Percentiles rank a stretch among this genome's conserved stretches.
These are phyloP conservation scores for Xylaria venustula DNA, from an alignment of 495 filamentous ascomycete species.

Conservation along the genomic window DNA sequence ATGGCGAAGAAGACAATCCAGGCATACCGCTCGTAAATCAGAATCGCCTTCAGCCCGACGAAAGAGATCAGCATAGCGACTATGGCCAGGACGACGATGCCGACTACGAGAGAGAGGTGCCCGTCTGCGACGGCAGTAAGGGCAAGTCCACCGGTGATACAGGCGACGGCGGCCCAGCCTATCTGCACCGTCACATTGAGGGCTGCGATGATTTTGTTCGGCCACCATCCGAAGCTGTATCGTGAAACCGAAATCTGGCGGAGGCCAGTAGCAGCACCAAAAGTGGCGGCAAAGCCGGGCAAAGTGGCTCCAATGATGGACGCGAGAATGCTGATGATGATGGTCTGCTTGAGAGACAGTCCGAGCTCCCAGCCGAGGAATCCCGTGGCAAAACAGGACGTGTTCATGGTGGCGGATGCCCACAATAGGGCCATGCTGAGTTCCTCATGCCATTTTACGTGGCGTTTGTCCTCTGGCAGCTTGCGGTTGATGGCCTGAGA, in stretches of 20 bases:
- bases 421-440: conserved; percentile 33
- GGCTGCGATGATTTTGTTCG: conserved; percentile 47
- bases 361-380: conserved; percentile 50
- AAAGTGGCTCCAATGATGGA: conserved; percentile 45
- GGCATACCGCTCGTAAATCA: conserved; percentile 39
- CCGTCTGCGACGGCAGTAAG: conserved; percentile 51
- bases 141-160: conserved; percentile 50
- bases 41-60: conserved; percentile 46
- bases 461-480: conserved; percentile 45
- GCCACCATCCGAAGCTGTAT: conserved; percentile 58
- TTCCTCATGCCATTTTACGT: conserved; percentile 27
- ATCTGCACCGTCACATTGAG: conserved; percentile 51
- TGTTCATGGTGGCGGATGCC: conserved; percentile 55
- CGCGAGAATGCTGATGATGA: conserved; percentile 51
- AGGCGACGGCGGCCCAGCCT: conserved; percentile 48
- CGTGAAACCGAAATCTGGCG: conserved; percentile 54
- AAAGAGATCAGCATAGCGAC: conserved; percentile 44
- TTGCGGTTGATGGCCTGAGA: conserved; percentile 52
- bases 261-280: conserved; percentile 51
- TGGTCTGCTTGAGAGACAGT: conserved; percentile 48
- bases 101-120: conserved; percentile 41
- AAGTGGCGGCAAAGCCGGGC: conserved; percentile 52
- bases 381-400: conserved; percentile 53
- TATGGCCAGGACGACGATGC: conserved; percentile 47
- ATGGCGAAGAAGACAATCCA: conserved; percentile 55